Evolutionary conservation across 2,329 filamentous ascomycete species (phyloP), one percentile per base, ranked within the genome.

Genomic region (Colletotrichum somersetense): DNA sequence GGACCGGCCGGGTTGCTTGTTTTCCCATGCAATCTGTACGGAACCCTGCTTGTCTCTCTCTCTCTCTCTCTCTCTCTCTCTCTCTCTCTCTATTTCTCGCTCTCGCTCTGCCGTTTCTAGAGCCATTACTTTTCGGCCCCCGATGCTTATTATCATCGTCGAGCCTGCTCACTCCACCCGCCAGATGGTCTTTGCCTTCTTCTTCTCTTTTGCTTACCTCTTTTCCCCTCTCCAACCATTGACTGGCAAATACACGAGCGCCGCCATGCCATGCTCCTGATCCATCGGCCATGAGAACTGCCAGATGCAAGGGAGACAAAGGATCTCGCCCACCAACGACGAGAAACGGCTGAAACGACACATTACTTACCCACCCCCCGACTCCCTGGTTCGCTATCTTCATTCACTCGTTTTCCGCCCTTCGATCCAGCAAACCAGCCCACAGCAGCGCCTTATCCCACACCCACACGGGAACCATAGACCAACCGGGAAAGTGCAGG

Each of bases 241-340:
- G n/a, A 26, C 55, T 46, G n/a, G n/a, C 75, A 73, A 73, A 68
- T 46, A 40, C 44, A 40, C 59, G 59, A 33, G 35, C 73, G 74
- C 76, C 74, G 75, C 72, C 76, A 79, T 79, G 76, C 76, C 75
- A 77, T 61, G 66, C 33, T 55, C 71, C 72, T 73, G 70, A 70
- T 64, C 61, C 62, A 65, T 71, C 71, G 58, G 66, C 66, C 66
- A 65, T 73, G 71, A 73, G 59, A 73, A 71, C 46, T 67, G 71
- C 63, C 73, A 48, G 73, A 74, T 71, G 62, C 40, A 73, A 74
- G 67, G 73, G 72, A 74, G 69, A 73, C 62, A 73, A 66, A 62
- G 35, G 61, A 71, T 62, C 55, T 73, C 71, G 66, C 53, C 55
- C 67, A 57, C 67, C 33, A 53, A 65, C 50, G 67, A 67, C 58